Conservation (phyloP, 805 yeast genomes). For the Brettanomyces nanus region DNA sequence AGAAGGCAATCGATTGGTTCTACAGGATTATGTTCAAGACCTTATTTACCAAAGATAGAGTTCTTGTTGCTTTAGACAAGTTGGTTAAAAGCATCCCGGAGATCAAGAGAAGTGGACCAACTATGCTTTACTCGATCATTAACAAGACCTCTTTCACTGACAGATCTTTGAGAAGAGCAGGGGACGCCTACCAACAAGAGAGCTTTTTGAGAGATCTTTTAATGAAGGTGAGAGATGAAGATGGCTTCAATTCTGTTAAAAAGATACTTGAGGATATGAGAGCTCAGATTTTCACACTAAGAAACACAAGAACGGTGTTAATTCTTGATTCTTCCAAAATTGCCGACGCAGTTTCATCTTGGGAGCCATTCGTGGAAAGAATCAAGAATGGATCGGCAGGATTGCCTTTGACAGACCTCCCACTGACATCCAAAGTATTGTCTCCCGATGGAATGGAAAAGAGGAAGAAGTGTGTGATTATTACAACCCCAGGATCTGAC, state of each 20-base stretch:
- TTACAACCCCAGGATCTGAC: slow-evolving; percentile 78
- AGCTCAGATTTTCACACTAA: slow-evolving; percentile 40
- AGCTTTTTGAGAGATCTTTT: slow-evolving; percentile 40
- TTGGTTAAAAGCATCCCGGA: slow-evolving; percentile 53
- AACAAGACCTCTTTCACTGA: slow-evolving; percentile 37
- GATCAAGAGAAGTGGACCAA: slow-evolving; percentile 51
- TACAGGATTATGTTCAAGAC: slow-evolving; percentile 54
- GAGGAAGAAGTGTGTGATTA: slow-evolving; percentile 46
- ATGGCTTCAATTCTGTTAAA: slow-evolving; percentile 43
- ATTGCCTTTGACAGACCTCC: slow-evolving; percentile 26
- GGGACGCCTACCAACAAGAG: slow-evolving; percentile 61
- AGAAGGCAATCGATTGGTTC: slow-evolving; percentile 70
- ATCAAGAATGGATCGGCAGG: not conserved
- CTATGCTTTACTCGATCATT: slow-evolving; percentile 59
- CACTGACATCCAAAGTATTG: slow-evolving; percentile 44
- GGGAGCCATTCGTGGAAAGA: slow-evolving; percentile 34
- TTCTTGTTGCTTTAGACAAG: slow-evolving; percentile 57
- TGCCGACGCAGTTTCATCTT: slow-evolving; percentile 46
- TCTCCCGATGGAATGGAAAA: slow-evolving; percentile 51
- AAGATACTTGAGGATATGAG: slow-evolving; percentile 45
- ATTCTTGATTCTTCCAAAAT: slow-evolving; percentile 58
- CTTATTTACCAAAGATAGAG: slow-evolving; percentile 64
- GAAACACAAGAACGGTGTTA: slow-evolving; percentile 60
- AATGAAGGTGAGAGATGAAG: slow-evolving; percentile 33
- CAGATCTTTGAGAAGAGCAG: slow-evolving; percentile 56